Percentiles rank a stretch among this genome's conserved stretches.
phyloP scores from a whole-genome alignment of 192 early-diverging fungal species.

The Coemansia sp. region DNA sequence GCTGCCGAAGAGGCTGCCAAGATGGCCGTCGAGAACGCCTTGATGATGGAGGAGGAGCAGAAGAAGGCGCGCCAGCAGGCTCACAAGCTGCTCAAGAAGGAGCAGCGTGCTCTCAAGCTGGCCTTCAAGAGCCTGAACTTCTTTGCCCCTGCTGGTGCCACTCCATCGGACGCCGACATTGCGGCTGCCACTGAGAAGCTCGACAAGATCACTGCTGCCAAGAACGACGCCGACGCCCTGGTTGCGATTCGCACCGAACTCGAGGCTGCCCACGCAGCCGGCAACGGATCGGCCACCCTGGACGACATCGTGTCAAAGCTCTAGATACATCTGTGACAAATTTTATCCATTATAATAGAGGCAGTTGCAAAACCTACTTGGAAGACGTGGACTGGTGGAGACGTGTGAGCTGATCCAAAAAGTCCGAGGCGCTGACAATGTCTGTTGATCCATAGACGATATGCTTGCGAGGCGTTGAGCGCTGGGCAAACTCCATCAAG shows the following conservation, averaged over 20 bases:
- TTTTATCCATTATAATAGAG: not conserved
- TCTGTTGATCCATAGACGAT: constrained; percentile 96
- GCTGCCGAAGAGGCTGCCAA: constrained; percentile 57
- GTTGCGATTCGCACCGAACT: constrained; percentile 59
- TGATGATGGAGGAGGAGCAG: constrained; percentile 66
- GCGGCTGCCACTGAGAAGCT: constrained; percentile 73
- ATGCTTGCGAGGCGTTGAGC: constrained; percentile 64
- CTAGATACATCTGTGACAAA: not conserved
- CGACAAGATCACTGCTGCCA: constrained; percentile 73
- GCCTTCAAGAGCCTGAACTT: constrained; percentile 78
- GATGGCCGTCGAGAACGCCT: constrained; percentile 59
- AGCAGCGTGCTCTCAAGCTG: constrained; percentile 84
- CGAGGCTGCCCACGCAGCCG: constrained; percentile 64
- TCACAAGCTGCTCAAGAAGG: constrained; percentile 87
- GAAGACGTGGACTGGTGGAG: constrained; percentile 50
- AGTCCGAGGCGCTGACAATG: constrained; percentile 74
- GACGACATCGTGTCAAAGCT: constrained; percentile 50
- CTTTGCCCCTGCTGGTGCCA: constrained; percentile 59
- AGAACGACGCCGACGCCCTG: constrained; percentile 58
- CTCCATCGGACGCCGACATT: constrained; percentile 60
- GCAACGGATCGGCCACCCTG: constrained; percentile 61
- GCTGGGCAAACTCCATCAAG: constrained; percentile 83
- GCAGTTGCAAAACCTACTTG: not conserved
- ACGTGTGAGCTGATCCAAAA: constrained; percentile 74
- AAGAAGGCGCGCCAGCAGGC: constrained; percentile 86